A percentile compares a stretch with the other conserved stretches of the same genome.
These are phyloP conservation scores for Camellia oleifera DNA, from an alignment of 179 eudicot genomes.

Conservation along the genomic window DNA sequence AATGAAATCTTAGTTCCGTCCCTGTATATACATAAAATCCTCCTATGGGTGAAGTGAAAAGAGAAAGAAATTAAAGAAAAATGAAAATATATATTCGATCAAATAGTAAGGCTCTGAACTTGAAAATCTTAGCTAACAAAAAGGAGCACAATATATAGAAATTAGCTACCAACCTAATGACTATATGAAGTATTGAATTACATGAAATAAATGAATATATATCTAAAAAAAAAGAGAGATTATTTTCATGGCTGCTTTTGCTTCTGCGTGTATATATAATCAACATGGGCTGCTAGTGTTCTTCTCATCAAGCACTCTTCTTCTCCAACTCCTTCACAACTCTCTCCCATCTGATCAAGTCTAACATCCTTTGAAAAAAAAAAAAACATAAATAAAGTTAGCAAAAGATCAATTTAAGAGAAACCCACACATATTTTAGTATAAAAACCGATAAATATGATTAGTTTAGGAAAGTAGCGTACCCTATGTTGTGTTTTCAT, in stretches of 20 bases:
- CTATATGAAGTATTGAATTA: not conserved
- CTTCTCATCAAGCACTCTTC: conserved; percentile 47
- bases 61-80: not conserved
- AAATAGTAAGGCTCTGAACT: not conserved
- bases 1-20: too few species aligned
- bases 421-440: not conserved
- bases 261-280: conserved; percentile 47
- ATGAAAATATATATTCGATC: not conserved
- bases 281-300: conserved; percentile 37
- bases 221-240: not conserved
- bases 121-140: not conserved
- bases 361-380: conserved; percentile 5
- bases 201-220: not conserved
- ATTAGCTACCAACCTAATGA: not conserved
- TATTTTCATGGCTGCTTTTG: conserved; percentile 19
- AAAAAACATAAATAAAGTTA: not conserved
- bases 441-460: not conserved
- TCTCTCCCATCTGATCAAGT: conserved; percentile 4
- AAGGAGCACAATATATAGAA: not conserved
- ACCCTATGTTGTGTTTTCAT: conserved; percentile 23
- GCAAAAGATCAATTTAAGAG: not conserved
- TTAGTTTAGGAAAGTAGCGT: not conserved
- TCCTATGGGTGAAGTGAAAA: not conserved
- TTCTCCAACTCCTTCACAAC: conserved; percentile 31
- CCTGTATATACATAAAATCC: not conserved